phyloP scores from a whole-genome alignment of 208 protist species.

The Trypanosoma mega region DNA sequence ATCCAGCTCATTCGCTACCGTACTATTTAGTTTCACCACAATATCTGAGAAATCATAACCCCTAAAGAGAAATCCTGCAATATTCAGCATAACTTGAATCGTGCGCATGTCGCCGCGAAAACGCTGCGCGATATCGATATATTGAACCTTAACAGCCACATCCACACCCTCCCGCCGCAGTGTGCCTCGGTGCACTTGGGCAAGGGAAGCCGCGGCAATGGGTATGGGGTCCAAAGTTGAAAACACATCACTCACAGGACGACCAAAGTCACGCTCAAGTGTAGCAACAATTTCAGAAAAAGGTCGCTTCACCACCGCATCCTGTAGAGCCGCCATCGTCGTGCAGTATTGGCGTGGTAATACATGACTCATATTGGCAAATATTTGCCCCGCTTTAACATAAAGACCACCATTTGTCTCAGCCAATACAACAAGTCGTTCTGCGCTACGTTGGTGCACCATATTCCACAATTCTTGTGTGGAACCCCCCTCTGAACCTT shows the following conservation, averaged over 20 bases:
- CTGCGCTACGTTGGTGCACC: conserved; percentile 72
- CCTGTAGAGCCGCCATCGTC: conserved; percentile 79
- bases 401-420: conserved; percentile 93
- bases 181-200: conserved; percentile 84
- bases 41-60: conserved; percentile 89
- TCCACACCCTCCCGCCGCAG: conserved; percentile 61
- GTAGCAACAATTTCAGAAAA: conserved; percentile 79
- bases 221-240: conserved; percentile 58
- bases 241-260: conserved; percentile 64
- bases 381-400: conserved; percentile 94
- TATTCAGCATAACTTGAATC: conserved; percentile 66
- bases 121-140: conserved; percentile 81
- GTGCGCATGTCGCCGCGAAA: conserved; percentile 91
- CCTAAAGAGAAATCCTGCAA: conserved; percentile 73
- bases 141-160: conserved; percentile 96
- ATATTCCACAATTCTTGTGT: conserved; percentile 71
- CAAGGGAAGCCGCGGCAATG: conserved; percentile 87
- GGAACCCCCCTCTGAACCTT: conserved; percentile 5
- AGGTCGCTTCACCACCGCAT: conserved; percentile 69
- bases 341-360: conserved; percentile 89
- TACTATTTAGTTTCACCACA: conserved; percentile 85
- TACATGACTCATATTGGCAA: conserved; percentile 93
- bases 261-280: conserved; percentile 62
- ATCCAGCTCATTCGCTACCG: conserved; percentile 90
- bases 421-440: conserved; percentile 69